phyloP scores from a whole-genome alignment of 73 alveolate species.

The Paramecium octaurelia region DNA sequence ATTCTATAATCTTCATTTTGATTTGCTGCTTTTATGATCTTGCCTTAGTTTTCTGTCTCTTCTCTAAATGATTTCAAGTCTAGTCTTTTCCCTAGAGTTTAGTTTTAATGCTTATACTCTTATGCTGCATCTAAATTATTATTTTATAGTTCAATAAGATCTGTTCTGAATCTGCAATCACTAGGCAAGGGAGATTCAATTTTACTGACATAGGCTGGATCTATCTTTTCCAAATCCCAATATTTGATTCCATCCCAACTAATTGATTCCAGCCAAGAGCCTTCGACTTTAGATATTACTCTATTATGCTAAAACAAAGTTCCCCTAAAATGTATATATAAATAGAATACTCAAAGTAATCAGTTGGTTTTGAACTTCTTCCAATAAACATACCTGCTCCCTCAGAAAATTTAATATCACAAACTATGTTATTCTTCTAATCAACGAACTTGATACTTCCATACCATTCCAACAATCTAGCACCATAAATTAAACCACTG shows the following conservation, averaged over 20 bases:
- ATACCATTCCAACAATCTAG: slow-evolving; percentile 58
- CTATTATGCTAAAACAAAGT: background rate
- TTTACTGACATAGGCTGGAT: slow-evolving; percentile 64
- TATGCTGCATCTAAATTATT: slow-evolving; percentile 49
- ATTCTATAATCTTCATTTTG: background rate
- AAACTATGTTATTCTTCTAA: slow-evolving; percentile 37
- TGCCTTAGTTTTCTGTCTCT: background rate
- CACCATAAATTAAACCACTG: slow-evolving; percentile 47
- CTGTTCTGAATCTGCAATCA: slow-evolving; percentile 96
- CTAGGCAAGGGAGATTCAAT: slow-evolving; percentile 83
- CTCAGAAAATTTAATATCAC: slow-evolving; percentile 53
- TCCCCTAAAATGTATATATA: background rate
- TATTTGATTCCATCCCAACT: slow-evolving; percentile 59
- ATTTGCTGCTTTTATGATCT: background rate
- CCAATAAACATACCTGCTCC: slow-evolving; percentile 60
- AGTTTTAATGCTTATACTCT: slow-evolving; percentile 40
- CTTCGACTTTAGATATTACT: slow-evolving; percentile 44
- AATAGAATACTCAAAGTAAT: slow-evolving; percentile 48
- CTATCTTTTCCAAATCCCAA: slow-evolving; percentile 63
- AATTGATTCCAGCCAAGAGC: slow-evolving; percentile 65
- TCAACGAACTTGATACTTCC: slow-evolving; percentile 57
- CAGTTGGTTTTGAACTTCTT: slow-evolving; percentile 54
- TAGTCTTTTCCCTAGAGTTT: background rate
- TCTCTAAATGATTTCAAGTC: slow-evolving; percentile 5
- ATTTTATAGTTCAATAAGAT: slow-evolving; percentile 63